Conservation (phyloP, 73 alveolate species). For the Paramecium primaurelia region DNA sequence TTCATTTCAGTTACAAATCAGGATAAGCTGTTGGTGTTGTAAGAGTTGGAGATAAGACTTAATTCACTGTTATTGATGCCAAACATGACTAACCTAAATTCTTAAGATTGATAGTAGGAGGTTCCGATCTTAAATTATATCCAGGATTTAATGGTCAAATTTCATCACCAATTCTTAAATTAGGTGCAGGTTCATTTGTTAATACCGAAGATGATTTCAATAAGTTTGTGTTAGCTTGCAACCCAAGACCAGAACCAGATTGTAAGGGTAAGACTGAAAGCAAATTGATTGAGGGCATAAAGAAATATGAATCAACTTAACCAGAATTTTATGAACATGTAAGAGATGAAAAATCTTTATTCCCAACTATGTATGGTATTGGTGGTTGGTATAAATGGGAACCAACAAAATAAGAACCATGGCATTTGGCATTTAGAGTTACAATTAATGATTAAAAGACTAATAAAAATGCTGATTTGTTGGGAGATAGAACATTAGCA, state of each 20-base stretch:
- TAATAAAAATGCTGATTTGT: neutral
- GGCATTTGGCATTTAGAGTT: conserved; percentile 48
- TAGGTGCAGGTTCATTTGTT: conserved; percentile 23
- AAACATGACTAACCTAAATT: neutral
- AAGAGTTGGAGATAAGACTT: neutral
- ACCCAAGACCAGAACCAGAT: conserved; percentile 28
- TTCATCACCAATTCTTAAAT: neutral
- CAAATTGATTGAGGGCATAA: conserved; percentile 6
- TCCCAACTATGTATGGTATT: conserved; percentile 13
- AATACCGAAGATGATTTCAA: neutral
- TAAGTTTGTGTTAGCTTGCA: conserved; percentile 14
- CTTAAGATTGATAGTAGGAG: conserved; percentile 29
- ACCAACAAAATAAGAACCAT: conserved; percentile 26
- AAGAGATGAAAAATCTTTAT: neutral
- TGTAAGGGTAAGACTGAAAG: neutral
- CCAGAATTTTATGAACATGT: conserved; percentile 17
- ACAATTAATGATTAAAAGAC: neutral
- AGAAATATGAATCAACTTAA: neutral
- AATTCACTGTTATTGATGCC: neutral
- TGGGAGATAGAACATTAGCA: conserved; percentile 41
- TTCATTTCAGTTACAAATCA: conserved; percentile 21
- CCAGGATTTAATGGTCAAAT: conserved; percentile 51
- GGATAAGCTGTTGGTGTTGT: conserved; percentile 35
- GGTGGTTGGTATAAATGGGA: conserved; percentile 51
- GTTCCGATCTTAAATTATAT: neutral